phyloP scores from a whole-genome alignment of 2,329 filamentous ascomycete genomes.

The Scedosporium minutisporum region DNA sequence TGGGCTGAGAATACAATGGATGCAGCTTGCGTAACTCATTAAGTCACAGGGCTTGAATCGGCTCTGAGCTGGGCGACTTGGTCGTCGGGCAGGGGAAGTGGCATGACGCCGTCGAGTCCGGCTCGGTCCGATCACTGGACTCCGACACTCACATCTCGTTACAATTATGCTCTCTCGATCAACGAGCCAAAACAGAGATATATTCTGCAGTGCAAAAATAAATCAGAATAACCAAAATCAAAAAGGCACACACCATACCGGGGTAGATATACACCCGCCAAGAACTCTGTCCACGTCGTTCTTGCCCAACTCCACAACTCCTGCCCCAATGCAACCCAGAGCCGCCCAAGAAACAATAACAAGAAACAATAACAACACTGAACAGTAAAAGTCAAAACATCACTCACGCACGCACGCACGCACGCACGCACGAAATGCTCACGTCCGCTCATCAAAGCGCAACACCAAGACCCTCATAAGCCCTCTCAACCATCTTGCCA shows the following conservation, averaged over 20 bases:
- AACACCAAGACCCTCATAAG: slow-evolving; percentile 36
- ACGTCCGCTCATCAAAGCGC: background rate
- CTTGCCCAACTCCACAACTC: background rate
- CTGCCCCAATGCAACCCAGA: background rate
- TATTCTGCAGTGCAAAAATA: background rate
- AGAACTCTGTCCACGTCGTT: background rate
- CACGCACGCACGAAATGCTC: background rate
- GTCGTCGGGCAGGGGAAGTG: no score
- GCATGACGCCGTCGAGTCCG: no score
- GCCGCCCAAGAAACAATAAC: background rate
- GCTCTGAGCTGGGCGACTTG: no score
- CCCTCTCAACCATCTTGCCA: slow-evolving; percentile 44
- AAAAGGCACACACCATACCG: background rate
- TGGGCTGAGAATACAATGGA: no score
- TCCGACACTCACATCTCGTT: no score
- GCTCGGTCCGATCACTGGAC: no score
- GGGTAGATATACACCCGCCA: background rate
- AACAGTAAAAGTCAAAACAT: background rate
- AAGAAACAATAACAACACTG: background rate
- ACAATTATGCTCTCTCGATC: slow-evolving; percentile 12
- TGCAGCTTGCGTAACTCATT: no score
- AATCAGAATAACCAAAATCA: background rate
- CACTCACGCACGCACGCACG: background rate
- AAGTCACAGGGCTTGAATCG: no score
- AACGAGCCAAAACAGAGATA: slow-evolving; percentile 11